Base-by-base conservation (phyloP, 2,329 filamentous ascomycete species). In the Sporothrix dimorphospora region DNA sequence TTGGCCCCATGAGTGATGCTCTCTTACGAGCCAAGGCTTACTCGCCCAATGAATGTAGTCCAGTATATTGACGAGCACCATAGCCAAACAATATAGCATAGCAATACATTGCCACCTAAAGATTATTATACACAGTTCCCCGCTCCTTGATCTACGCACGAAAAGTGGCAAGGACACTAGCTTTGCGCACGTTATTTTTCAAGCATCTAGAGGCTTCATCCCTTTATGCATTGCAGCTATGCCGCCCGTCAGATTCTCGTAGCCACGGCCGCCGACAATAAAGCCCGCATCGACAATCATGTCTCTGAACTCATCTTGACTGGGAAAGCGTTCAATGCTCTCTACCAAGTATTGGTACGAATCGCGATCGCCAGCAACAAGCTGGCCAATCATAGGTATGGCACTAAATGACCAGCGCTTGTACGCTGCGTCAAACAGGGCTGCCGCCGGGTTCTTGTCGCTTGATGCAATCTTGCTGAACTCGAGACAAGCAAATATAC, bases 341-440 rank as follows among this genome's bases (percentile, higher is more conserved):
- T 99, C 96, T 11, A 99, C 96, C 11, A 99, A 86, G 82, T 99
- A 99, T 85, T 99, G 96, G 82, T 99, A 99, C 80, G 94, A 97
- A 79, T 97, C 95, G 72, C 95, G 87, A 80, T 99, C 97, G 7
- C 93, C 94, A 1, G 96, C 95, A 19, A 99, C 94, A 73, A 99
- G 80, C 83, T 99, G 95, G 2, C 96, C 97, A 78, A 99, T 98
- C 76, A 99, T 81, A 0, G 96, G 96, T 75, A 99, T 99, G 14
- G 94, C 94, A 73, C 90, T 88, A 81, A 99, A 99, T 74, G 93
- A 97, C 94, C 97, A 99, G 73, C 92, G 88, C 86, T 97, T 97
- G 83, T 99, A 99, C 1, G 95, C 81, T 21, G 90, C 89, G 81
- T 98, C 92, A 79, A 99, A 89, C 0, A 97, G 75, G 90, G 87